Percentiles rank a stretch among this genome's conserved stretches.
Conservation (phyloP, 2,329 filamentous ascomycete species). For the Exophiala mesophila region DNA sequence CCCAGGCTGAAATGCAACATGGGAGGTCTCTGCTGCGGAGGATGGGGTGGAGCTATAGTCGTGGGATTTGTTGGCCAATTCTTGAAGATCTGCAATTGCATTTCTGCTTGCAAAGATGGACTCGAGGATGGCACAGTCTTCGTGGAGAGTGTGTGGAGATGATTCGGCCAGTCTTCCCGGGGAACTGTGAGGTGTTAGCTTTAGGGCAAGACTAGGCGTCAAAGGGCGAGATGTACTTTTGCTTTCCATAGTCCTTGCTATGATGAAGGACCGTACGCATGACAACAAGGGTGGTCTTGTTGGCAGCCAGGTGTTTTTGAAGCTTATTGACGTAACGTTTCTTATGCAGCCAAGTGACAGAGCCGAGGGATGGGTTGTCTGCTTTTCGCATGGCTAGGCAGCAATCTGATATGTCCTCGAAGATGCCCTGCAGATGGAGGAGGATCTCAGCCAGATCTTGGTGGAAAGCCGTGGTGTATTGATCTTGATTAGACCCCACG, state of each 20-base stretch:
- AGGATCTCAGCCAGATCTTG: constrained; percentile 25
- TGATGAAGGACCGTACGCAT: constrained; percentile 28
- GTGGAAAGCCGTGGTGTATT: constrained; percentile 25
- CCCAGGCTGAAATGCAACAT: constrained; percentile 17
- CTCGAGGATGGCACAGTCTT: constrained; percentile 25
- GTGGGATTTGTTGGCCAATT: constrained; percentile 10
- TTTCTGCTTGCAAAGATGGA: constrained; percentile 24
- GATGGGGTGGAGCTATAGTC: constrained; percentile 12
- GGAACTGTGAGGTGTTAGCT: constrained; percentile 14
- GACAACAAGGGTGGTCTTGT: constrained; percentile 26
- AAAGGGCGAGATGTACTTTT: constrained; percentile 16
- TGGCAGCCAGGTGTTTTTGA: constrained; percentile 26
- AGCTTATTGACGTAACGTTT: constrained; percentile 23
- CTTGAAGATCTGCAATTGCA: constrained; percentile 22
- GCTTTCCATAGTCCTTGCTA: constrained; percentile 25
- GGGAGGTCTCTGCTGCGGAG: constrained; percentile 4
- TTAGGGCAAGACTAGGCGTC: background rate
- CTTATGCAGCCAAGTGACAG: constrained; percentile 24
- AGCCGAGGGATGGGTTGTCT: constrained; percentile 10
- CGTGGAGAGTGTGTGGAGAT: constrained; percentile 21
- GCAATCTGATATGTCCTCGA: constrained; percentile 26
- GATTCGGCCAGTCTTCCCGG: constrained; percentile 20
- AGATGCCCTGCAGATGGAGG: constrained; percentile 20
- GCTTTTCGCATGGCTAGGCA: constrained; percentile 23
- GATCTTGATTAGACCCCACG: constrained; percentile 15